A percentile compares a stretch with the other conserved stretches of the same genome.
These are phyloP conservation scores for Talaromyces islandicus DNA, from an alignment of 2,329 filamentous ascomycete species.

Conservation along the genomic window DNA sequence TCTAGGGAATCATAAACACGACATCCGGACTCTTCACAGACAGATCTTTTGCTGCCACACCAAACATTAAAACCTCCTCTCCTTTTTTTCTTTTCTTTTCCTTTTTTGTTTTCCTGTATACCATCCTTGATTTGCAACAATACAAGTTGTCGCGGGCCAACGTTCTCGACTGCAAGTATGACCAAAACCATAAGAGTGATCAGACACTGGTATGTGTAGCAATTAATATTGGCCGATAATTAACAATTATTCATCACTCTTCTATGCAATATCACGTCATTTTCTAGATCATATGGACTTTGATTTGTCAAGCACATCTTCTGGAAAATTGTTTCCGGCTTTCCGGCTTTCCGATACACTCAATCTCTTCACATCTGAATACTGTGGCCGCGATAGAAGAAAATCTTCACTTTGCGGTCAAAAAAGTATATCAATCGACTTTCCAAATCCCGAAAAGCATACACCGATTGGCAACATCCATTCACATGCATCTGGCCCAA, in stretches of 20 bases:
- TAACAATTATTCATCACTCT: background rate
- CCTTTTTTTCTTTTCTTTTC: no score
- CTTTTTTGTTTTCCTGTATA: no score
- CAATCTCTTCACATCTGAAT: background rate
- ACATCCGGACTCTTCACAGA: no score
- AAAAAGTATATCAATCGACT: background rate
- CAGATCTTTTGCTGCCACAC: background rate
- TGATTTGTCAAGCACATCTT: background rate
- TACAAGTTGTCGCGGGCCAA: background rate
- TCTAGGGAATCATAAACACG: no score
- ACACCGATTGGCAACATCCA: background rate
- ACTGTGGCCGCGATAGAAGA: background rate
- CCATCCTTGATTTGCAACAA: background rate
- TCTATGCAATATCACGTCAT: background rate
- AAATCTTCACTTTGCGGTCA: background rate
- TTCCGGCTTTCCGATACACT: background rate
- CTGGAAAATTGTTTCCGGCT: background rate
- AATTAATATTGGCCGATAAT: background rate
- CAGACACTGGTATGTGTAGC: background rate
- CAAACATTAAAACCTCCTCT: no score
- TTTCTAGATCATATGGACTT: background rate
- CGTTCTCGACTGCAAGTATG: no score
- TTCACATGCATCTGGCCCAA: background rate
- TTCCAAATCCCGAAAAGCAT: background rate
- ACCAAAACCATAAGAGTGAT: background rate